Evolutionary conservation across 371 early-diverging fungal genomes (phyloP), one percentile per base, ranked within the genome.

Genomic region (Lichtheimia corymbifera): DNA sequence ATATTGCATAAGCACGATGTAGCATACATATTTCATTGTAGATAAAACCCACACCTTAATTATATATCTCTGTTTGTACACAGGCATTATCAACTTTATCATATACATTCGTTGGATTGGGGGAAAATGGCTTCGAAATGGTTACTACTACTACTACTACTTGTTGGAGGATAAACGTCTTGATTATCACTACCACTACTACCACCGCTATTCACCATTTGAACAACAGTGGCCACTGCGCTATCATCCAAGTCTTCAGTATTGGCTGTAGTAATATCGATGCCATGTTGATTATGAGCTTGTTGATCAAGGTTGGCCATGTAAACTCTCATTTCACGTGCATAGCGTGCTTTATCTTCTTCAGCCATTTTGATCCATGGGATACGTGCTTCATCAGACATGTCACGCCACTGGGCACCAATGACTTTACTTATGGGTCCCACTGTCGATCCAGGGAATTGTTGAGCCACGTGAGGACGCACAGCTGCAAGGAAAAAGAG

Each of bases 301-400:
- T 35, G 35, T 35, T 35, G 43, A 59, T 66, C 67, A 9, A 67
- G 70, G 53, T 27, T 72, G 17, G 70, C 67, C 61, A 80, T 77
- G 51, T 88, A 90, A 9, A 67, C 70, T 51, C 79, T 77, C 80
- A 89, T 84, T 67, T 92, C 92, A 12, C 80, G 78, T 6, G 90
- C 91, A 72, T 92, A 92, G 1, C 92, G 79, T 15, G 80, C 86
- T 66, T 92, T 92, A 67, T 92, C 92, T 51, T 79, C 74, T 1
- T 83, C 79, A 6, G 92, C 89, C 62, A 84, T 83, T 59, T 82
- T 72, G 42, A 80, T 70, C 88, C 89, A 92, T 3, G 88, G 90
- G 30, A 71, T 73, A 7, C 81, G 71, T 27, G 83, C 82, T 24
- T 76, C 84, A 5, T 73, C 73, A 3, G 84, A 68, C 82, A 92